phyloP scores from a whole-genome alignment of 345 rosid species.

The Jatropha curcas region DNA sequence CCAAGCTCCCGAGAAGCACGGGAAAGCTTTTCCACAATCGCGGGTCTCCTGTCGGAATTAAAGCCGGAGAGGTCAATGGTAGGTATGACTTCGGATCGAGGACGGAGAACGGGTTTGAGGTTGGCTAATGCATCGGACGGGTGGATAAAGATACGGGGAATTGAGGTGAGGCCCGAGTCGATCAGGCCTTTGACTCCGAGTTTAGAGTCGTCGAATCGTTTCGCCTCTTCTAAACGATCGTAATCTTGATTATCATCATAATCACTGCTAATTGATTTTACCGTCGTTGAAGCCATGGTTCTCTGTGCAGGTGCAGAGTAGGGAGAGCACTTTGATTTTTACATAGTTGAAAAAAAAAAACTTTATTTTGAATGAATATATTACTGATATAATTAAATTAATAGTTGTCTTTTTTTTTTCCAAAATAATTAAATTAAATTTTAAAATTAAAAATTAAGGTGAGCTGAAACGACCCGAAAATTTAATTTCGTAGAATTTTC shows the following conservation, averaged over 20 bases:
- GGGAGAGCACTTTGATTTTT: too few relatives aligned
- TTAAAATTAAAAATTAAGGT: too few relatives aligned
- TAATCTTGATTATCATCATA: not conserved
- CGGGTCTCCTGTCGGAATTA: slow-evolving; percentile 11
- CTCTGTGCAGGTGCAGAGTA: too few relatives aligned
- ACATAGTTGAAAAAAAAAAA: too few relatives aligned
- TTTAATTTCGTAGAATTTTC: too few relatives aligned
- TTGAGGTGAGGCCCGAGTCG: slow-evolving; percentile 45
- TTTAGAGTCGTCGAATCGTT: slow-evolving; percentile 47
- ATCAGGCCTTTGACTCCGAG: slow-evolving; percentile 50
- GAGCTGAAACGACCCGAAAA: too few relatives aligned
- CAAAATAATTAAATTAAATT: too few relatives aligned
- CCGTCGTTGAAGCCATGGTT: not conserved
- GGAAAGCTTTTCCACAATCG: slow-evolving; percentile 34
- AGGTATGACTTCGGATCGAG: slow-evolving; percentile 26
- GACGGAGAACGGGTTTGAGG: slow-evolving; percentile 6
- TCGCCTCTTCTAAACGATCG: slow-evolving; percentile 24
- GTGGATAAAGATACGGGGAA: slow-evolving; percentile 55
- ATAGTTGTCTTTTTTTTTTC: too few relatives aligned
- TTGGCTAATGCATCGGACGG: slow-evolving; percentile 36
- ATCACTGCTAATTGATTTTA: not conserved
- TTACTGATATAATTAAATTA: too few relatives aligned
- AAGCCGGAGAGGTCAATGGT: slow-evolving; percentile 42
- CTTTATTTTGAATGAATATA: too few relatives aligned
- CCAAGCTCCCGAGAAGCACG: slow-evolving; percentile 42